A percentile compares a stretch with the other conserved stretches of the same genome.
Conservation (phyloP, 257 asterid species). For the Pogostemon cablin region DNA sequence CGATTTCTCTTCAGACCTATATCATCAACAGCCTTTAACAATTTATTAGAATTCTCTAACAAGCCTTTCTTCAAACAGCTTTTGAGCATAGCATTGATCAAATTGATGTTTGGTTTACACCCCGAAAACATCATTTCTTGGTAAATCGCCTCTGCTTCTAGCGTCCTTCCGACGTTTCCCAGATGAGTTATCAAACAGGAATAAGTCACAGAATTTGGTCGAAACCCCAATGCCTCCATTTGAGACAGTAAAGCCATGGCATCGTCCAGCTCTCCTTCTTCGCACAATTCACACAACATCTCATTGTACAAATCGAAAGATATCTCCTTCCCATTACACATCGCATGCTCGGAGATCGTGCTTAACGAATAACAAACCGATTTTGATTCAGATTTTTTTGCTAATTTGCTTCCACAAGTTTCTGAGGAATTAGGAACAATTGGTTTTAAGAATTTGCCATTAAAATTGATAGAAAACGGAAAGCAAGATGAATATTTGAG, state of each 20-base stretch:
- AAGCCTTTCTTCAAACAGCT: slow-evolving; percentile 78
- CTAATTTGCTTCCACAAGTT: slow-evolving; percentile 12
- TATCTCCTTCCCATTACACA: slow-evolving; percentile 49
- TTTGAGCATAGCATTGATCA: slow-evolving; percentile 60
- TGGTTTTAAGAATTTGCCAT: slow-evolving; percentile 21
- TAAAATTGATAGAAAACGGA: slow-evolving; percentile 23
- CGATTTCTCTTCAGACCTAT: slow-evolving; percentile 53
- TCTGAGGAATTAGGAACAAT: slow-evolving; percentile 11
- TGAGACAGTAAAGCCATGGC: slow-evolving; percentile 73
- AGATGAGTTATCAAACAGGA: slow-evolving; percentile 58
- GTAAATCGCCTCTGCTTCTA: slow-evolving; percentile 82
- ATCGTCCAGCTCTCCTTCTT: slow-evolving; percentile 62
- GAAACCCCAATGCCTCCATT: slow-evolving; percentile 84
- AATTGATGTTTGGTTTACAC: slow-evolving; percentile 51
- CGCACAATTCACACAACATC: slow-evolving; percentile 60
- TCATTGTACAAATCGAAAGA: slow-evolving; percentile 56
- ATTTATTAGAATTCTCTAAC: slow-evolving; percentile 56
- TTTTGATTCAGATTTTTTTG: slow-evolving; percentile 28
- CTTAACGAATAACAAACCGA: slow-evolving; percentile 24
- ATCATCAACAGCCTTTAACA: slow-evolving; percentile 45
- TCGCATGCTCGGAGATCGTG: slow-evolving; percentile 22
- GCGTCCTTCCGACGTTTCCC: slow-evolving; percentile 73
- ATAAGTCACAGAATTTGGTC: slow-evolving; percentile 52
- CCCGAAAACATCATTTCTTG: slow-evolving; percentile 73
- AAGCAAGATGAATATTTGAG: slow-evolving; percentile 3